Percentiles rank a stretch among this genome's conserved stretches.
These are phyloP conservation scores for Sclerotinia borealis DNA, from an alignment of 2,329 filamentous ascomycete species.

Conservation along the genomic window DNA sequence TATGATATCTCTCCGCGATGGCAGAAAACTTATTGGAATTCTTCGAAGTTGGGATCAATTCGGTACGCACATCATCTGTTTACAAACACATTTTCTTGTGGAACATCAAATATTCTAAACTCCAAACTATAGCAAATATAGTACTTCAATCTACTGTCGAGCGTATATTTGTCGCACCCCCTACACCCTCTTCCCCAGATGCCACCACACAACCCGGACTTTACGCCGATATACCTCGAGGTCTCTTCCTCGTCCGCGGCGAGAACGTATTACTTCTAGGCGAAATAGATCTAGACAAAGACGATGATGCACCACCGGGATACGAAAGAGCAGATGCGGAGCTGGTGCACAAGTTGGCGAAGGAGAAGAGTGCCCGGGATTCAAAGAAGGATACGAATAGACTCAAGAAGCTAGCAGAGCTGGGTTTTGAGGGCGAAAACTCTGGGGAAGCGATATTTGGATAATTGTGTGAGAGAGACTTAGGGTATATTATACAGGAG, in stretches of 20 bases:
- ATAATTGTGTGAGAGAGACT: conserved; percentile 21
- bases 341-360: conserved; percentile 65
- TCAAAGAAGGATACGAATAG: conserved; percentile 69
- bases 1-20: conserved; percentile 83
- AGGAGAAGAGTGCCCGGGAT: conserved; percentile 62
- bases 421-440: conserved; percentile 87
- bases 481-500: not conserved
- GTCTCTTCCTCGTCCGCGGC: conserved; percentile 85
- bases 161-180: conserved; percentile 59
- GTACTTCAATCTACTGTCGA: conserved; percentile 91
- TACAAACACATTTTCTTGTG: not conserved
- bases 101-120: conserved; percentile 15
- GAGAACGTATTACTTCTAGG: conserved; percentile 96
- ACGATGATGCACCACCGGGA: conserved; percentile 74
- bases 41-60: conserved; percentile 97
- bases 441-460: conserved; percentile 67
- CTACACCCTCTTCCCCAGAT: conserved; percentile 36
- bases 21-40: conserved; percentile 88
- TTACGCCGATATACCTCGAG: conserved; percentile 79
- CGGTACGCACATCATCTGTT: conserved; percentile 52
- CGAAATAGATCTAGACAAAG: conserved; percentile 94
- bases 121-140: conserved; percentile 64
- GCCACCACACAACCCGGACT: conserved; percentile 41
- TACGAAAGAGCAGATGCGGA: conserved; percentile 61
- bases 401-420: conserved; percentile 62